phyloP scores from a whole-genome alignment of 495 filamentous ascomycete species.

The Penicillium riverlandense region DNA sequence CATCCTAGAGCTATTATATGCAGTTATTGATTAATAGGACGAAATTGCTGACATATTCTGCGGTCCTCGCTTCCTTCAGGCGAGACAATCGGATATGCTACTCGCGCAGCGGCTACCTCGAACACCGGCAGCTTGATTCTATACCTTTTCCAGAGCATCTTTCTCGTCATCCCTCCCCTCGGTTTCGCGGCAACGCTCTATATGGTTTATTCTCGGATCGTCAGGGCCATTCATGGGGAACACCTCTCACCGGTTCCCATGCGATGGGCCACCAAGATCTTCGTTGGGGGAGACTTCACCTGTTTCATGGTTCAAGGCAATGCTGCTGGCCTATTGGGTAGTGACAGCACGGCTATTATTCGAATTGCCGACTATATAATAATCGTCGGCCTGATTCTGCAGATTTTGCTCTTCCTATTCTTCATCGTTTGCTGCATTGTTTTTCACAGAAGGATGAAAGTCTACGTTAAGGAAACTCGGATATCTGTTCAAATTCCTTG shows the following conservation, averaged over 20 bases:
- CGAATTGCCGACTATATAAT: no score
- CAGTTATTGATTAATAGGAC: no score
- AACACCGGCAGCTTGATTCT: constrained; percentile 13
- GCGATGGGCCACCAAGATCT: constrained; percentile 11
- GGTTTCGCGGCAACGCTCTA: constrained; percentile 46
- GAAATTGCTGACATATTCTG: no score
- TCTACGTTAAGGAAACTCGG: no score
- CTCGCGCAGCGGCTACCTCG: constrained; percentile 14
- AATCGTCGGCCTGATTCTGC: no score
- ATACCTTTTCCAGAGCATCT: constrained; percentile 21
- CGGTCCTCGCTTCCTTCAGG: constrained; percentile 15
- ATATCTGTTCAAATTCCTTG: no score
- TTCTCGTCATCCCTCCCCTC: constrained; percentile 23
- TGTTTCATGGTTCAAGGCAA: constrained; percentile 12
- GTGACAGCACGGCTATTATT: no score
- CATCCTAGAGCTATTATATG: no score
- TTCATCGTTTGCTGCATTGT: no score
- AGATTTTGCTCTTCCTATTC: no score
- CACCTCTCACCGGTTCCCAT: constrained; percentile 3
- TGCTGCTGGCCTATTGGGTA: no score
- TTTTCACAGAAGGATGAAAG: no score
- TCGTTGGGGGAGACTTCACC: constrained; percentile 16
- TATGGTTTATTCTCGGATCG: constrained; percentile 43
- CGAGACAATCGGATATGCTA: constrained; percentile 40
- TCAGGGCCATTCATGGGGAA: constrained; percentile 32